Percentiles rank a stretch among this genome's conserved stretches.
Conservation (phyloP, 2,329 filamentous ascomycete genomes). For the Phyllosticta paracitricarpa region DNA sequence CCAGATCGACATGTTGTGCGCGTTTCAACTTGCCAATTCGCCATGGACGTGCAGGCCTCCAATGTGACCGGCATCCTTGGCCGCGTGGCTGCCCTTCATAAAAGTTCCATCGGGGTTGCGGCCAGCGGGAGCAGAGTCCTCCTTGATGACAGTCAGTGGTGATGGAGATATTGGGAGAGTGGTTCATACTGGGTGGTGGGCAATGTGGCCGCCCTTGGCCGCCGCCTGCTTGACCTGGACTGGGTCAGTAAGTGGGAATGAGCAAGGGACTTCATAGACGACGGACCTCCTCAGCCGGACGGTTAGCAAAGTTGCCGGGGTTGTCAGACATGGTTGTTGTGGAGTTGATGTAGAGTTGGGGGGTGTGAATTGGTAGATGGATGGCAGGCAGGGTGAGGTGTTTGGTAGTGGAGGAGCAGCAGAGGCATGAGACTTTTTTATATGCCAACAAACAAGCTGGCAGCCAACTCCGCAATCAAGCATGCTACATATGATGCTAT, state of each 20-base stretch:
- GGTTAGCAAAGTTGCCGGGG: conserved; percentile 44
- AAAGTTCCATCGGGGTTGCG: conserved; percentile 32
- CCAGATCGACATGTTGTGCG: neutral
- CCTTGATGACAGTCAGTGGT: neutral
- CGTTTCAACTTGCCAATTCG: neutral
- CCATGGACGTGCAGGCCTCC: conserved; percentile 26
- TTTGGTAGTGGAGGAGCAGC: conserved; percentile 1
- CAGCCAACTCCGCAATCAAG: neutral
- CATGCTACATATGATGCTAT: neutral
- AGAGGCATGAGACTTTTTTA: neutral
- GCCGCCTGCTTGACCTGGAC: conserved; percentile 34
- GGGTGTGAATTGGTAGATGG: conserved; percentile 3
- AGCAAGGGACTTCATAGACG: neutral
- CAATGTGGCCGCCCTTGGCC: conserved; percentile 39
- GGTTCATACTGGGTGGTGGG: conserved; percentile 15
- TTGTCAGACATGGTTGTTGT: conserved; percentile 30
- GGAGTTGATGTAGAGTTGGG: neutral
- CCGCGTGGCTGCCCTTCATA: conserved; percentile 26
- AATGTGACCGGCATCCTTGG: conserved; percentile 27
- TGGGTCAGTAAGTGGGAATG: neutral
- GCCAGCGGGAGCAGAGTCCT: conserved; percentile 13
- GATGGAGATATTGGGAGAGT: neutral
- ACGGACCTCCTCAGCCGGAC: conserved; percentile 34
- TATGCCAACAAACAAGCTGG: neutral
- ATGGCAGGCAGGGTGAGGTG: neutral